Conservation (phyloP, 2,329 filamentous ascomycete species). For the Neonectria neomacrospora region DNA sequence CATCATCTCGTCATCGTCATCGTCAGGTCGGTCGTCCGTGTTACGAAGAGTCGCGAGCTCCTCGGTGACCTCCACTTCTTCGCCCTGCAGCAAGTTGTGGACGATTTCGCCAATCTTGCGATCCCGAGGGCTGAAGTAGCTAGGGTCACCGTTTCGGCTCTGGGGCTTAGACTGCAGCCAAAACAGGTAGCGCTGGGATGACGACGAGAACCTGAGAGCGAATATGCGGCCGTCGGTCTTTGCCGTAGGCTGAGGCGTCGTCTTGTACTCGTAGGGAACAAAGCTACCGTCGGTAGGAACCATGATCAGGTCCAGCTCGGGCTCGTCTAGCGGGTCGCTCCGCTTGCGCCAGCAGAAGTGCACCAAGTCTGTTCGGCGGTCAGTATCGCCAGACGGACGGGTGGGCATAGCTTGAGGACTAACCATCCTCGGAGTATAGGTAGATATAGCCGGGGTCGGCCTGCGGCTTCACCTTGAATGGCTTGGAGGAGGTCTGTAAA, state of each 20-base stretch:
- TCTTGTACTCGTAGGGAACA: conserved; percentile 76
- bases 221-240: conserved; percentile 91
- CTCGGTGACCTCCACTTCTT: conserved; percentile 81
- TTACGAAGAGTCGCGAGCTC: conserved; percentile 75
- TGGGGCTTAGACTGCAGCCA: conserved; percentile 96
- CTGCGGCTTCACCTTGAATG: conserved; percentile 78
- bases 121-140: conserved; percentile 87
- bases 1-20: conserved; percentile 67
- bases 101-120: conserved; percentile 89
- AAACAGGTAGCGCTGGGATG: conserved; percentile 90
- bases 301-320: conserved; percentile 92
- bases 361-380: conserved; percentile 73
- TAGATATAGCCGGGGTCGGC: conserved; percentile 87
- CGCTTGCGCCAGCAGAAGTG: conserved; percentile 98
- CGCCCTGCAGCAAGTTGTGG: conserved; percentile 84
- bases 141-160: conserved; percentile 72
- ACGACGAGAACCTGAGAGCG: conserved; percentile 92
- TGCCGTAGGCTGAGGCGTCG: conserved; percentile 65
- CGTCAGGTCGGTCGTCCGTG: conserved; percentile 60
- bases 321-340: conserved; percentile 73
- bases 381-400: background rate
- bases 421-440: conserved; percentile 91
- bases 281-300: conserved; percentile 91
- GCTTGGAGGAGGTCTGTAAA: conserved; percentile 61
- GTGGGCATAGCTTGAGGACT: conserved; percentile 16